These are phyloP conservation scores for Cutaneotrichosporon sp. DNA, from an alignment of 1,284 basidiomycete genomes.

Conservation along the genomic window DNA sequence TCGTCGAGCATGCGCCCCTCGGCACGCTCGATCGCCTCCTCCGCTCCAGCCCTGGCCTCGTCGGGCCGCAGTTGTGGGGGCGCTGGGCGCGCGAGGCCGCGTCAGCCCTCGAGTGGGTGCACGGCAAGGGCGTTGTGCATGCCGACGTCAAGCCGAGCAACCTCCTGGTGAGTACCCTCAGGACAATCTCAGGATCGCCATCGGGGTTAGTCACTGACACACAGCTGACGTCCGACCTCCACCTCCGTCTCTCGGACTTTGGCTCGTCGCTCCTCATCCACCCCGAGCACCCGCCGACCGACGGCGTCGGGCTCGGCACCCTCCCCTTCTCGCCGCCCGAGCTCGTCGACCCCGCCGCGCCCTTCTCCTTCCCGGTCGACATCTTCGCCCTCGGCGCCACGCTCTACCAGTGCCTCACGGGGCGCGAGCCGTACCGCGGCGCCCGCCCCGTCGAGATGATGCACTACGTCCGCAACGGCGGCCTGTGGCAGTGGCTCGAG, in stretches of 20 bases:
- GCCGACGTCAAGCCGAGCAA: constrained; percentile 57
- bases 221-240: constrained; percentile 47
- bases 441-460: constrained; percentile 54
- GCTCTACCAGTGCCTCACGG: constrained; percentile 55
- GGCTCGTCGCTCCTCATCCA: constrained; percentile 56
- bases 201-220: neutral
- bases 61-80: constrained; percentile 47
- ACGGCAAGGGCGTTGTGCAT: constrained; percentile 55
- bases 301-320: constrained; percentile 57
- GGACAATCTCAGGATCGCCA: neutral
- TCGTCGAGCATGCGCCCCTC: constrained; percentile 52
- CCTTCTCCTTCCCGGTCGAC: constrained; percentile 57
- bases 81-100: constrained; percentile 53
- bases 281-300: constrained; percentile 50
- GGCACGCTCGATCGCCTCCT: constrained; percentile 53
- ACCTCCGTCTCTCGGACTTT: constrained; percentile 56
- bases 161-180: constrained; percentile 37
- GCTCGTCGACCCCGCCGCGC: constrained; percentile 49
- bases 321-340: constrained; percentile 58
- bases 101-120: constrained; percentile 54
- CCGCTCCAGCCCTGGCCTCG: constrained; percentile 45
- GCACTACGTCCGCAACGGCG: constrained; percentile 55
- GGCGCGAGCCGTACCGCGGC: constrained; percentile 56
- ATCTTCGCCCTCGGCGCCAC: constrained; percentile 58
- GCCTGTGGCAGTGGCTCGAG: constrained; percentile 56